phyloP scores from a whole-genome alignment of 129 eudicot species.

The Chrysanthemum lavandulifolium region DNA sequence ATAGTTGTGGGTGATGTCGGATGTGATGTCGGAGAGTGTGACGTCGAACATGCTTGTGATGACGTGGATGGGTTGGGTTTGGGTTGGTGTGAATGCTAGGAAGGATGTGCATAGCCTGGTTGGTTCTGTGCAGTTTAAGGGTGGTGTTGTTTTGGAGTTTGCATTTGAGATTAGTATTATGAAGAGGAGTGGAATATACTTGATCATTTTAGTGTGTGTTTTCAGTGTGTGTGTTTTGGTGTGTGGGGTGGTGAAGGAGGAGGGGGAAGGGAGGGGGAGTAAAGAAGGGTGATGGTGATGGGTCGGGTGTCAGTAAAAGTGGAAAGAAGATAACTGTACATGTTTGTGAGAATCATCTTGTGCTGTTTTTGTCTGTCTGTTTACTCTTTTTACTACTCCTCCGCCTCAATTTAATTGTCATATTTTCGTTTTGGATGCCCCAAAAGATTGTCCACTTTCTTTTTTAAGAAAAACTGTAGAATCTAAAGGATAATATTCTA shows the following conservation, averaged over 20 bases:
- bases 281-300: conserved; percentile 9
- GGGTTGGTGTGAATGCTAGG: conserved; percentile 61
- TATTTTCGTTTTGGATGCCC: too few relatives aligned
- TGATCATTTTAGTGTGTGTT: neutral
- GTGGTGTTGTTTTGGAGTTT: conserved; percentile 31
- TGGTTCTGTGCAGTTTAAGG: conserved; percentile 79
- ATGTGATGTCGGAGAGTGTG: conserved; percentile 52
- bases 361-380: neutral
- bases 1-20: conserved; percentile 57
- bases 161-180: too few relatives aligned
- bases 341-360: conserved; percentile 23
- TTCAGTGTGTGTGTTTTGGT: neutral
- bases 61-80: conserved; percentile 56
- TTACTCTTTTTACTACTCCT: neutral
- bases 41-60: conserved; percentile 95
- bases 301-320: conserved; percentile 25
- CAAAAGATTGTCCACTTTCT: too few relatives aligned
- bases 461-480: too few relatives aligned
- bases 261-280: neutral
- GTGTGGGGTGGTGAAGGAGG: neutral
- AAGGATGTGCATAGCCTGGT: conserved; percentile 77
- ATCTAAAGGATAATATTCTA: too few relatives aligned
- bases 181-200: neutral
- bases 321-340: conserved; percentile 16
- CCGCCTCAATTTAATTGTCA: too few relatives aligned